Evolutionary conservation across 202 grass and related monocot species (phyloP).

Genomic region (Carex arenaria): DNA sequence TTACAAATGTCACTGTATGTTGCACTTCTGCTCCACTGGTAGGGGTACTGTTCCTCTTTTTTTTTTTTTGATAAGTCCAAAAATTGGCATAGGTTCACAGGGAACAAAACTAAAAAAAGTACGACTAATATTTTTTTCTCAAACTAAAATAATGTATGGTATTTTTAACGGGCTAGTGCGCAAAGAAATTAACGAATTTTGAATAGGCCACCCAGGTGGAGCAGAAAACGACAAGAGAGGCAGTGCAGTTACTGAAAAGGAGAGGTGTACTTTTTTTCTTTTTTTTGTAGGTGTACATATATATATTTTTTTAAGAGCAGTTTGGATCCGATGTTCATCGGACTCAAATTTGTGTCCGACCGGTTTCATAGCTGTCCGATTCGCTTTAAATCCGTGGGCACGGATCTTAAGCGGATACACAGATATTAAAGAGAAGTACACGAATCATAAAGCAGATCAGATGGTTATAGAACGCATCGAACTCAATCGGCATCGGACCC

Average conservation of each 20-base stretch:
- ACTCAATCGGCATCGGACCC: no score
- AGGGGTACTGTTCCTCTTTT: neutral
- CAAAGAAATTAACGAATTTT: neutral
- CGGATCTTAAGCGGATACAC: no score
- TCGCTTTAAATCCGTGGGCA: no score
- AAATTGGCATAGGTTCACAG: neutral
- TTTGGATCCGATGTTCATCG: no score
- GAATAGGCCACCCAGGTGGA: neutral
- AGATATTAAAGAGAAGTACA: no score
- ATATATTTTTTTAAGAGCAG: no score
- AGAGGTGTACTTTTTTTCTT: no score
- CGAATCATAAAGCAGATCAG: no score
- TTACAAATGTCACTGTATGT: neutral
- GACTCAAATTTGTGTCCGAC: no score
- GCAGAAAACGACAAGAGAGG: neutral
- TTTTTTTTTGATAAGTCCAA: neutral
- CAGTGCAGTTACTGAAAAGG: conserved; percentile 10
- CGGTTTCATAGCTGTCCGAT: no score
- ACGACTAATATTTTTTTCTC: neutral
- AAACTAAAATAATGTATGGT: neutral
- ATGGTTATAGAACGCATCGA: no score
- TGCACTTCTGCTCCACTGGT: neutral
- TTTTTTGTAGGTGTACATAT: no score
- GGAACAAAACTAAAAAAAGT: neutral
- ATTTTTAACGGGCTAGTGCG: neutral